Conservation (phyloP, 1,284 basidiomycete genomes). For the Irpex sp. region DNA sequence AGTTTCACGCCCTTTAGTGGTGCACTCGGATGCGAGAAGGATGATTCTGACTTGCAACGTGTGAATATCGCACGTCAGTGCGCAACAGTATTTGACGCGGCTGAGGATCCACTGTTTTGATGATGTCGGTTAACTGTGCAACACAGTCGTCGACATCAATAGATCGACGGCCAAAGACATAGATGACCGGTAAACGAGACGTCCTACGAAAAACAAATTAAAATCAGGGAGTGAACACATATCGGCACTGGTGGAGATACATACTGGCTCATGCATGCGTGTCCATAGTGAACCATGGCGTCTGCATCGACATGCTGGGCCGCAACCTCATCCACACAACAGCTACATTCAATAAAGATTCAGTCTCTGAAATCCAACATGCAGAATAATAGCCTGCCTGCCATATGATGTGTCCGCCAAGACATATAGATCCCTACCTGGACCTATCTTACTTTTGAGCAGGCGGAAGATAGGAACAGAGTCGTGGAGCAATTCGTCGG, state of each 20-base stretch:
- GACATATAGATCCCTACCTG: conserved; percentile 73
- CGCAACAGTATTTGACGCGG: conserved; percentile 45
- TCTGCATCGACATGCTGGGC: conserved; percentile 94
- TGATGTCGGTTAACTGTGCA: conserved; percentile 35
- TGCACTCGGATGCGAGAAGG: not conserved
- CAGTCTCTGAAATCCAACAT: not conserved
- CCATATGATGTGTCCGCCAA: conserved; percentile 97
- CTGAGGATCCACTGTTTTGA: conserved; percentile 20
- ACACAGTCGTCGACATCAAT: conserved; percentile 53
- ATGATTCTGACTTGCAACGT: conserved; percentile 49
- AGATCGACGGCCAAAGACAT: conserved; percentile 73
- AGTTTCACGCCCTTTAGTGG: not conserved
- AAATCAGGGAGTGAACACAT: conserved; percentile 7
- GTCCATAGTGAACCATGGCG: conserved; percentile 92
- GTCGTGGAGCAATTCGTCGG: conserved; percentile 87
- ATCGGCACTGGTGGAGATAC: conserved; percentile 26
- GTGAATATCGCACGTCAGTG: conserved; percentile 83
- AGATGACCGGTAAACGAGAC: conserved; percentile 80
- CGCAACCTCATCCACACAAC: conserved; percentile 96
- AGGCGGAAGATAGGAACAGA: conserved; percentile 85
- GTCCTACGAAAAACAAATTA: conserved; percentile 41
- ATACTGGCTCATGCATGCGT: conserved; percentile 91
- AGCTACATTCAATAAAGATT: conserved; percentile 46
- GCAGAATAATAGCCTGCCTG: conserved; percentile 51
- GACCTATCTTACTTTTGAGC: conserved; percentile 55